phyloP scores from a whole-genome alignment of 2,329 filamentous ascomycete species.

The Hirsutella minnesotensis region DNA sequence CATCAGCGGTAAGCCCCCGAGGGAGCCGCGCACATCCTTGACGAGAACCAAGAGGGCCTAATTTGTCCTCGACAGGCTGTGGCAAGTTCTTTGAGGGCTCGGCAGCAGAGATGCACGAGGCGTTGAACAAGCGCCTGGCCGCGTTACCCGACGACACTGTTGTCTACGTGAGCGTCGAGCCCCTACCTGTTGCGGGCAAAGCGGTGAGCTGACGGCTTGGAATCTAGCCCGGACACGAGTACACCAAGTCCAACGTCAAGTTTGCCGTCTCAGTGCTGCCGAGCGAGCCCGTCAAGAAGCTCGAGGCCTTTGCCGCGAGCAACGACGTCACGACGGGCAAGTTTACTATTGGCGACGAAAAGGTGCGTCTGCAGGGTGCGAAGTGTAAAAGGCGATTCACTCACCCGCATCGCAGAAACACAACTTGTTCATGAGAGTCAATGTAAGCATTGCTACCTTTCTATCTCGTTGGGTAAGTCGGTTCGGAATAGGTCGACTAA shows the following conservation, averaged over 20 bases:
- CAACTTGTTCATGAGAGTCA: constrained; percentile 91
- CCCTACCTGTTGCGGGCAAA: no score
- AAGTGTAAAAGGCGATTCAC: not conserved
- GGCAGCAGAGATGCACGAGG: constrained; percentile 82
- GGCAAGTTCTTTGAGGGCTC: constrained; percentile 93
- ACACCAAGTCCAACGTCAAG: constrained; percentile 93
- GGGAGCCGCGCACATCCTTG: no score
- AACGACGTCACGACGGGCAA: constrained; percentile 87
- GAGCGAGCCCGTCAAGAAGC: constrained; percentile 62
- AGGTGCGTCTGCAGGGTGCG: constrained; percentile 39
- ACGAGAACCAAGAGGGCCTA: no score
- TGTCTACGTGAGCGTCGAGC: constrained; percentile 57
- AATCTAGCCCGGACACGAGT: constrained; percentile 79
- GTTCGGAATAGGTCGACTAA: not conserved
- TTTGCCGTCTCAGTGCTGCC: constrained; percentile 70
- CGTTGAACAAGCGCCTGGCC: constrained; percentile 75
- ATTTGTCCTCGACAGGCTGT: constrained; percentile 48
- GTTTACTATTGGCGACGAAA: constrained; percentile 95
- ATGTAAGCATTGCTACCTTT: constrained; percentile 49
- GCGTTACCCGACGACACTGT: constrained; percentile 79
- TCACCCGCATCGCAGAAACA: constrained; percentile 47
- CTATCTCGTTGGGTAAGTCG: no score
- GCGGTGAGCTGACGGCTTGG: not conserved
- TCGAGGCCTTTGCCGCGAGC: constrained; percentile 63
- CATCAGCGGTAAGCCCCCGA: constrained; percentile 56